Evolutionary conservation across 352 stramenopile species (phyloP).

Genomic region (Globisporangium perplexum): DNA sequence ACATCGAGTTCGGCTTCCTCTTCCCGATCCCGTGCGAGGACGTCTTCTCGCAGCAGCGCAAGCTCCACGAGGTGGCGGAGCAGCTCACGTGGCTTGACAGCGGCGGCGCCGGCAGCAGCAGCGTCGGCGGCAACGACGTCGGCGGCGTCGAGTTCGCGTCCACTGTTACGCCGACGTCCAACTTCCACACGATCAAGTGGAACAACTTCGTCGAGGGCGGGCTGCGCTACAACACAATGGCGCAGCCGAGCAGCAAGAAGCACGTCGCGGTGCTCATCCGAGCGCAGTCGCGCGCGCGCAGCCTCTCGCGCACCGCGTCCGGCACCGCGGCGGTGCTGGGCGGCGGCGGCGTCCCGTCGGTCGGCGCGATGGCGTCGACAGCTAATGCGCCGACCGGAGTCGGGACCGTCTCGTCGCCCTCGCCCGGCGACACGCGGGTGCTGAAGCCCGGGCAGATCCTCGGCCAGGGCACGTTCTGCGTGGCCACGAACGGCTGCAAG

Average conservation of each 20-base stretch:
- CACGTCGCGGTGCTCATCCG: conserved; percentile 59
- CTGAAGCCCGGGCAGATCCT: conserved; percentile 31
- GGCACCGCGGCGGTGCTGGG: conserved; percentile 6
- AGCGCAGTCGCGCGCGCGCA: conserved; percentile 21
- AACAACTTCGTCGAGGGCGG: conserved; percentile 65
- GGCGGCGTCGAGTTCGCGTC: conserved; percentile 29
- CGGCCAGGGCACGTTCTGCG: conserved; percentile 63
- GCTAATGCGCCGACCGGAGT: neutral
- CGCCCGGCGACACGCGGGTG: neutral
- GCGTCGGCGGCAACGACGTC: neutral
- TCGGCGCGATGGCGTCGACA: neutral
- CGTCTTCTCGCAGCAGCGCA: conserved; percentile 70
- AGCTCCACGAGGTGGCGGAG: conserved; percentile 70
- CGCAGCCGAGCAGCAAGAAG: conserved; percentile 38
- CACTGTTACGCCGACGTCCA: conserved; percentile 52
- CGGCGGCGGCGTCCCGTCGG: neutral
- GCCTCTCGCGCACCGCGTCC: conserved; percentile 17
- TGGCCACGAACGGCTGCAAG: conserved; percentile 40
- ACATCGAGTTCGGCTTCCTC: conserved; percentile 65
- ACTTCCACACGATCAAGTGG: conserved; percentile 69
- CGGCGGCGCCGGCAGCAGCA: conserved; percentile 3
- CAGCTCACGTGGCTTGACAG: conserved; percentile 56
- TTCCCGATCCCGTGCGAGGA: conserved; percentile 81
- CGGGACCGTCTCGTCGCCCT: neutral
- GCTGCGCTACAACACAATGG: conserved; percentile 57